These are phyloP conservation scores for Penicillium canariense DNA, from an alignment of 495 filamentous ascomycete species.

Conservation along the genomic window DNA sequence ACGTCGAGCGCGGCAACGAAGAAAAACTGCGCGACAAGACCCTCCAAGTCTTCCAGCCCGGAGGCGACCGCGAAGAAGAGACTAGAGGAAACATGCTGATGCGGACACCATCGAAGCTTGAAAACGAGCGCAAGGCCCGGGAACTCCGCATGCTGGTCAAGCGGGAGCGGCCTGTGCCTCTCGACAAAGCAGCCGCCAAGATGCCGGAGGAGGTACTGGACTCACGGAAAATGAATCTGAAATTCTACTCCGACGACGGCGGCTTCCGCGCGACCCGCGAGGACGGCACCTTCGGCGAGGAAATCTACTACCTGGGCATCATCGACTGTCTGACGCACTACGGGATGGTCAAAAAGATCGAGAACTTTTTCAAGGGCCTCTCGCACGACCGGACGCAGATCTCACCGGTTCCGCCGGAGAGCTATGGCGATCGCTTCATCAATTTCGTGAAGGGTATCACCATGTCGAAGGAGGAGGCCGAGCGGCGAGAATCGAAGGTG, in stretches of 20 bases:
- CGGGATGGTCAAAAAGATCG: slow-evolving; percentile 79
- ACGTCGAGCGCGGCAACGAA: slow-evolving; percentile 83
- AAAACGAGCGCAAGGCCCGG: slow-evolving; percentile 86
- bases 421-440: slow-evolving; percentile 92
- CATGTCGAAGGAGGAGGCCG: slow-evolving; percentile 80
- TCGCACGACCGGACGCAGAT: slow-evolving; percentile 78
- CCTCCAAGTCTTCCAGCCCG: slow-evolving; percentile 91
- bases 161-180: slow-evolving; percentile 83
- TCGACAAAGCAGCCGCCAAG: slow-evolving; percentile 75
- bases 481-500: slow-evolving; percentile 52
- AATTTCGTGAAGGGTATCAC: slow-evolving; percentile 89
- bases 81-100: slow-evolving; percentile 62
- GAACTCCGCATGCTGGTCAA: slow-evolving; percentile 92
- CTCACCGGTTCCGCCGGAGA: slow-evolving; percentile 86
- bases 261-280: slow-evolving; percentile 93
- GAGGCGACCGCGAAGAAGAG: slow-evolving; percentile 62
- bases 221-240: slow-evolving; percentile 57
- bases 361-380: slow-evolving; percentile 92
- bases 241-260: slow-evolving; percentile 92
- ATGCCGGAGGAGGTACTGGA: slow-evolving; percentile 87
- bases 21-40: slow-evolving; percentile 95
- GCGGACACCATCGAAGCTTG: slow-evolving; percentile 91
- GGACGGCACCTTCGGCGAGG: slow-evolving; percentile 76
- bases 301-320: slow-evolving; percentile 96
- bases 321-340: slow-evolving; percentile 98